phyloP scores from a whole-genome alignment of 2,329 filamentous ascomycete genomes.

The Aspergillus sojae region DNA sequence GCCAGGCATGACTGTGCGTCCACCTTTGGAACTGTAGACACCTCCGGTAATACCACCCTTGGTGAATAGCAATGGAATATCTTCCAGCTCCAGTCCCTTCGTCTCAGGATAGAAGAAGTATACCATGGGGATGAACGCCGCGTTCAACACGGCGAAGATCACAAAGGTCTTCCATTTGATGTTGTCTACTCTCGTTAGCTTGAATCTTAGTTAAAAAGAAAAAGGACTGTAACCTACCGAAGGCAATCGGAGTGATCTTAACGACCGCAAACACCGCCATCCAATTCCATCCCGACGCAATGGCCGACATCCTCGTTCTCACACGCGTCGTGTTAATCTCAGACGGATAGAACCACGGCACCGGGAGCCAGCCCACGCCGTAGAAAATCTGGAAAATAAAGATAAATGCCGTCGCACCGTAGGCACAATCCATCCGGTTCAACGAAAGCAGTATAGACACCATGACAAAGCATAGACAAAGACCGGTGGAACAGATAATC shows the following conservation, averaged over 20 bases:
- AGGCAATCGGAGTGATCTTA: conserved; percentile 31
- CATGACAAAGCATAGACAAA: conserved; percentile 50
- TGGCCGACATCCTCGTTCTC: conserved; percentile 43
- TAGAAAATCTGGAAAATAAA: conserved; percentile 51
- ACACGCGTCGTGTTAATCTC: conserved; percentile 48
- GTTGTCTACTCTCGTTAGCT: conserved; percentile 30
- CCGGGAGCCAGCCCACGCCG: conserved; percentile 48
- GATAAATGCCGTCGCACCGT: conserved; percentile 48
- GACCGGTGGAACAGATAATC: conserved; percentile 44
- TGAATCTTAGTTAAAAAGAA: not conserved
- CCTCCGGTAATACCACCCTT: conserved; percentile 23
- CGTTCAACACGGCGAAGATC: conserved; percentile 30
- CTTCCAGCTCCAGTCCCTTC: conserved; percentile 65
- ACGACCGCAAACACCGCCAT: conserved; percentile 39
- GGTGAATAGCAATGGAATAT: conserved; percentile 47
- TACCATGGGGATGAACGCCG: conserved; percentile 52
- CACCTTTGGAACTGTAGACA: conserved; percentile 22
- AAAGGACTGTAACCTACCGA: conserved; percentile 11
- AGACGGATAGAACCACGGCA: conserved; percentile 49
- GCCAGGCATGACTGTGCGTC: conserved; percentile 22
- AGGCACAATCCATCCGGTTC: conserved; percentile 34
- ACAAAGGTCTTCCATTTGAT: conserved; percentile 36
- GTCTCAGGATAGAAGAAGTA: conserved; percentile 69
- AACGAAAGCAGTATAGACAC: conserved; percentile 43
- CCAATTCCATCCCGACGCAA: conserved; percentile 42